These are phyloP conservation scores for Acacia crassicarpa DNA, from an alignment of 306 rosid species.

Conservation along the genomic window DNA sequence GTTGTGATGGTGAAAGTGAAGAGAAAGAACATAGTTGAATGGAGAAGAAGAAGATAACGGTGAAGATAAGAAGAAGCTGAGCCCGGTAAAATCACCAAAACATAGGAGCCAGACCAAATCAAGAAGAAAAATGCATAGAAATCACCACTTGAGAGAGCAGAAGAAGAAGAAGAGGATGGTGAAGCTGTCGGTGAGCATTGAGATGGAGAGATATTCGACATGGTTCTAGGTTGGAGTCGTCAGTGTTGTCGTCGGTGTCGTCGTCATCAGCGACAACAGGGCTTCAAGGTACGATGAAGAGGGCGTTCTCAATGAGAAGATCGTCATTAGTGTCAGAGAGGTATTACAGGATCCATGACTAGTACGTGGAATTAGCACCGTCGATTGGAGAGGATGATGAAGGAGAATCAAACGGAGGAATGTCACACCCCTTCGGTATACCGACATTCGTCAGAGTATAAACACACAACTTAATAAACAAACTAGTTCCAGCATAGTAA, in stretches of 20 bases:
- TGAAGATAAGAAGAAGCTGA: too few species aligned
- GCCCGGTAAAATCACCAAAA: background rate
- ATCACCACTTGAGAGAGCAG: background rate
- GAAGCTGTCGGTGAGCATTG: background rate
- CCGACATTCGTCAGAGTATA: too few species aligned
- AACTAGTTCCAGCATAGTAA: too few species aligned
- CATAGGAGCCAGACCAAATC: background rate
- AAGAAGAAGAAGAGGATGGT: background rate
- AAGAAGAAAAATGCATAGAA: background rate
- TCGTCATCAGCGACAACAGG: conserved; percentile 33
- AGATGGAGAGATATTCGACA: conserved; percentile 37
- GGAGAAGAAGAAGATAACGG: too few species aligned
- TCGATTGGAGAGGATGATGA: conserved; percentile 29
- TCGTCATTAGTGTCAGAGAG: conserved; percentile 78
- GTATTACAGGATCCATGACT: conserved; percentile 76
- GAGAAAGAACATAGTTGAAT: too few species aligned
- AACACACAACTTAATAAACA: too few species aligned
- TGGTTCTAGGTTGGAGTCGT: conserved; percentile 43
- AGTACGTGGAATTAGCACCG: conserved; percentile 40
- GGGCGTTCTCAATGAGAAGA: conserved; percentile 69
- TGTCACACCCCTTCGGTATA: too few species aligned
- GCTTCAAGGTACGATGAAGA: conserved; percentile 52
- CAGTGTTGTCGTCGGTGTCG: conserved; percentile 51
- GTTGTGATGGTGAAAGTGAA: too few species aligned
- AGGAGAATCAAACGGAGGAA: background rate